These are phyloP conservation scores for Rubroboletus satanas DNA, from an alignment of 768 basidiomycete genomes.

Conservation along the genomic window DNA sequence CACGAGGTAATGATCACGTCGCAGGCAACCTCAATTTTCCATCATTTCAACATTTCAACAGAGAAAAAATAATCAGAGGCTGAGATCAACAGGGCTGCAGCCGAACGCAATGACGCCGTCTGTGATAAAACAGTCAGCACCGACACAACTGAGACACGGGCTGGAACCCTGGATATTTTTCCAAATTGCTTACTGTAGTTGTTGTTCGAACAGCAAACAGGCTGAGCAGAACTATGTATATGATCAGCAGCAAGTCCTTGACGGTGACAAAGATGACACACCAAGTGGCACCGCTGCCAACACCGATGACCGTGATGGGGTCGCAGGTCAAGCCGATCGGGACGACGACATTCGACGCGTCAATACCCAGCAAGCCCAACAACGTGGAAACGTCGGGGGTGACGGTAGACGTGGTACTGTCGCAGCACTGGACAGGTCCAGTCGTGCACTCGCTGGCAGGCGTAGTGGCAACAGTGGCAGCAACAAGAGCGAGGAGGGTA, in stretches of 20 bases:
- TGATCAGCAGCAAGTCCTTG: not conserved
- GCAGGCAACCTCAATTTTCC: not conserved
- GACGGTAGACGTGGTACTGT: not conserved
- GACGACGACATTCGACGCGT: not conserved
- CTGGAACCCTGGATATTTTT: not conserved
- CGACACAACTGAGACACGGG: not conserved
- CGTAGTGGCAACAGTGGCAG: not conserved
- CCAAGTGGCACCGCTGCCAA: not conserved
- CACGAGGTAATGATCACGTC: not conserved
- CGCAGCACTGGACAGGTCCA: not conserved
- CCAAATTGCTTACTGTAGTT: not conserved
- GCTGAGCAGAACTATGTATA: not conserved
- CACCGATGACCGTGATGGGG: not conserved
- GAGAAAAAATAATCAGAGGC: not conserved
- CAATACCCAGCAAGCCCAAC: not conserved
- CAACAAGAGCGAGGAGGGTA: constrained; percentile 3
- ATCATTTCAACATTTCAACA: not conserved
- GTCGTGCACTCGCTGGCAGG: not conserved
- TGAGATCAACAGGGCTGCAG: not conserved
- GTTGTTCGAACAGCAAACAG: not conserved
- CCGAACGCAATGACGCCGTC: not conserved
- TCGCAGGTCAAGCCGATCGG: not conserved
- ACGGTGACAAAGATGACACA: not conserved
- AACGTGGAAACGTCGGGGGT: not conserved
- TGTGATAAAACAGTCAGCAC: not conserved